Evolutionary conservation across 805 yeast genomes (phyloP).

Genomic region (Lipomyces spencermartinsiae): DNA sequence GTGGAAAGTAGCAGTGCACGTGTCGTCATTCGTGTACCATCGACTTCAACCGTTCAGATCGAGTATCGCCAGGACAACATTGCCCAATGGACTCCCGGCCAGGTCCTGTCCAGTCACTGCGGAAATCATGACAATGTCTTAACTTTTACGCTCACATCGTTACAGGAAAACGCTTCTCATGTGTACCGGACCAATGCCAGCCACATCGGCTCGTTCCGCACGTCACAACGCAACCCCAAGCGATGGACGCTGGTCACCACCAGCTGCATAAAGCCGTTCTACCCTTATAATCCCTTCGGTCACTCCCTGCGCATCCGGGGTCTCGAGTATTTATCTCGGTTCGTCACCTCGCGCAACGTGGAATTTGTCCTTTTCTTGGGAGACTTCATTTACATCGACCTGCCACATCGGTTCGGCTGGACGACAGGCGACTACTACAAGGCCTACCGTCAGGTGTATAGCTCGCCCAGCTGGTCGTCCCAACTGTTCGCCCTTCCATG

Average conservation of each 20-base stretch:
- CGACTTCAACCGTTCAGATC: background rate
- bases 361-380: background rate
- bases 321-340: background rate
- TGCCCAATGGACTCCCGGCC: background rate
- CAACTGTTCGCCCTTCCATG: background rate
- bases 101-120: background rate
- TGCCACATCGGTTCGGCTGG: conserved; percentile 1
- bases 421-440: background rate
- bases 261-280: background rate
- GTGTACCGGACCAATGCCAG: background rate
- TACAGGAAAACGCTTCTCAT: background rate
- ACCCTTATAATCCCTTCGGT: background rate
- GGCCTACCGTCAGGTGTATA: background rate
- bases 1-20: background rate
- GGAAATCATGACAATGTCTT: background rate
- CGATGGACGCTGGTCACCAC: background rate
- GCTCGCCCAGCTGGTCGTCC: conserved; percentile 1
- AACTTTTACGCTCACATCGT: background rate
- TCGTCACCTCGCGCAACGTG: background rate
- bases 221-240: background rate
- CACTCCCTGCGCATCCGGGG: background rate
- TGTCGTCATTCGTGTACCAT: background rate
- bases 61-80: background rate
- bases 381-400: background rate
- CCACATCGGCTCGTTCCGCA: background rate